These are phyloP conservation scores for Ammopiptanthus mongolicus DNA, from an alignment of 306 rosid genomes.

Conservation along the genomic window DNA sequence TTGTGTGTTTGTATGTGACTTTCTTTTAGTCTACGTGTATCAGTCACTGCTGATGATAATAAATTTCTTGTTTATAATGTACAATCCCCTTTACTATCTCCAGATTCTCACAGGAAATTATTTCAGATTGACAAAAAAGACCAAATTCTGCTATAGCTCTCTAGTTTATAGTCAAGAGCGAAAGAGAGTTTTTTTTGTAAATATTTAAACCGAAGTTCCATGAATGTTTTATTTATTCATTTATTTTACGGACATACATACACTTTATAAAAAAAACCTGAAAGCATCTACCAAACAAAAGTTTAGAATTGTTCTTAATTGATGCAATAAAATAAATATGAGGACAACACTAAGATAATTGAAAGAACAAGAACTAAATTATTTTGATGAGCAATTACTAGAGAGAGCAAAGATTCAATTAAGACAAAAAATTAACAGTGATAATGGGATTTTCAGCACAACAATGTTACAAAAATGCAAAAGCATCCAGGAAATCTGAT, in stretches of 20 bases:
- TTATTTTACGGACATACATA: not conserved
- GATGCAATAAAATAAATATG: not conserved
- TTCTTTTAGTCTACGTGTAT: not conserved
- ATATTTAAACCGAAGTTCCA: not conserved
- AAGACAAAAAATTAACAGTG: not conserved
- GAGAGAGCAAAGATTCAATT: not conserved
- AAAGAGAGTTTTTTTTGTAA: not conserved
- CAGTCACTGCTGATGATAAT: not conserved
- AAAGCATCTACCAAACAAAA: not conserved
- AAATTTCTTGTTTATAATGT: not conserved
- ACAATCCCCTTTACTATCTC: not conserved
- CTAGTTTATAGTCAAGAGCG: not conserved
- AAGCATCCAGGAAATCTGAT: not conserved
- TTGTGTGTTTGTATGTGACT: not conserved
- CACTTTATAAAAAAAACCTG: not conserved
- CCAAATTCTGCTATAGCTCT: not conserved
- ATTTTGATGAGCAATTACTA: not conserved
- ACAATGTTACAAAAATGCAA: not conserved
- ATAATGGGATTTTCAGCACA: not conserved
- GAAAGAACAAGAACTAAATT: not conserved
- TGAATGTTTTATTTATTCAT: not conserved
- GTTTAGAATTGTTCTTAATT: not conserved
- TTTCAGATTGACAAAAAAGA: not conserved
- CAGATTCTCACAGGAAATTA: not conserved
- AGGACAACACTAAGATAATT: not conserved